Percentiles rank a stretch among this genome's conserved stretches.
These are phyloP conservation scores for Pinus taeda DNA, from an alignment of 75 land plant species.

Conservation along the genomic window DNA sequence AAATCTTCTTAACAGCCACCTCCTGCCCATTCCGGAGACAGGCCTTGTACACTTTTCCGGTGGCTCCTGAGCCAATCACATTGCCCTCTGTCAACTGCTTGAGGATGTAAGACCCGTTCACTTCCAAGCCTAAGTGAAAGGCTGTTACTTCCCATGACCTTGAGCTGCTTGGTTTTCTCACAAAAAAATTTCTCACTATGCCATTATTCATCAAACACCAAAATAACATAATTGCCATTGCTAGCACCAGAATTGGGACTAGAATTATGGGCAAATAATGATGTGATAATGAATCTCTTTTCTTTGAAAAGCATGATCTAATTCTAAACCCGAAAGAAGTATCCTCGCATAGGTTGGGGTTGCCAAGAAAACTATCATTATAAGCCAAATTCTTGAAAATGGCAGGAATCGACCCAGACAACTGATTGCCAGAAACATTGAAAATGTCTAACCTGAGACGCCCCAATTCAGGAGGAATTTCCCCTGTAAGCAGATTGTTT, in stretches of 20 bases:
- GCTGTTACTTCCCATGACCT: neutral
- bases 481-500: conserved; percentile 18
- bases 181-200: neutral
- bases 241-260: neutral
- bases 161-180: neutral
- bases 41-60: conserved; percentile 55
- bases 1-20: neutral
- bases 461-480: conserved; percentile 3
- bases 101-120: conserved; percentile 27
- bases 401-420: neutral
- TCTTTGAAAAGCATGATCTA: neutral
- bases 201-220: neutral
- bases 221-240: neutral
- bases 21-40: conserved; percentile 10
- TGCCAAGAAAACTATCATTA: neutral
- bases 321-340: conserved; percentile 4
- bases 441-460: neutral
- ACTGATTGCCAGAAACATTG: conserved; percentile 9
- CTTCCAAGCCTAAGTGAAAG: no score
- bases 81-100: conserved; percentile 29
- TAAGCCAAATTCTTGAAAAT: neutral
- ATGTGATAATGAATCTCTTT: neutral
- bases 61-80: conserved; percentile 46
- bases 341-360: conserved; percentile 9
- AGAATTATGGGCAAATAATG: neutral